Evolutionary conservation across 2,329 filamentous ascomycete species (phyloP), one percentile per base, ranked within the genome.

Genomic region (Cercospora sojina): DNA sequence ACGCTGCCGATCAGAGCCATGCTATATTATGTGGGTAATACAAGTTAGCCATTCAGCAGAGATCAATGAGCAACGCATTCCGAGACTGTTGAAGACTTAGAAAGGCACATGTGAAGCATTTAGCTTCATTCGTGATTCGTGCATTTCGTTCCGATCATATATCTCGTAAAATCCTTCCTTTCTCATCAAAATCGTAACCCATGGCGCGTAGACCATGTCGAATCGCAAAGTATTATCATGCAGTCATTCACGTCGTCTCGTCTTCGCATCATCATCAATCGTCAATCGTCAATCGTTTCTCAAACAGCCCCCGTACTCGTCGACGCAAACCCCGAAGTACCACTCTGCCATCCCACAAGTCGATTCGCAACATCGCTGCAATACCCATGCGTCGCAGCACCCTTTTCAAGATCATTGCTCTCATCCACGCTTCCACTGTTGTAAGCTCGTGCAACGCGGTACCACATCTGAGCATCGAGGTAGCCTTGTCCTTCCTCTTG

Each of bases 401-500:
- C 51, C 25, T 27, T 56, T 16, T 56, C 51, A 8, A 56, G 51
- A n/a, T 29, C 25, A 31, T 56, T n/a, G 16, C 51, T 29, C 20
- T 23, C 20, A 31, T 56, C 51, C 25, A 56, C 29, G 13, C 51
- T 56, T 0, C 51, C 51, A 20, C 59, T 61, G n/a, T 61, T 51
- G 5, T 61, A 61, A 5, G 25, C 41, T 27, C 59, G 41, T 31
- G 59, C 59, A 23, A 61, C 59, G 25, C 59, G 41, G 51, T 61
- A 61, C 59, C 59, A 61, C 59, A 61, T 61, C 20, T 61, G 59
- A 12, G 38, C 59, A 43, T 61, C 59, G 8, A 8, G 23, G n/a
- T 49, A 61, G 25, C 59, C 59, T n/a, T 9, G 18, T 9, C 38
- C 29, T 32, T 49, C n/a, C 25, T 69, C 59, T 59, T 65, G 41